Percentiles rank a stretch among this genome's conserved stretches.
phyloP scores from a whole-genome alignment of 441 rosid genomes.

The Sinapis alba region DNA sequence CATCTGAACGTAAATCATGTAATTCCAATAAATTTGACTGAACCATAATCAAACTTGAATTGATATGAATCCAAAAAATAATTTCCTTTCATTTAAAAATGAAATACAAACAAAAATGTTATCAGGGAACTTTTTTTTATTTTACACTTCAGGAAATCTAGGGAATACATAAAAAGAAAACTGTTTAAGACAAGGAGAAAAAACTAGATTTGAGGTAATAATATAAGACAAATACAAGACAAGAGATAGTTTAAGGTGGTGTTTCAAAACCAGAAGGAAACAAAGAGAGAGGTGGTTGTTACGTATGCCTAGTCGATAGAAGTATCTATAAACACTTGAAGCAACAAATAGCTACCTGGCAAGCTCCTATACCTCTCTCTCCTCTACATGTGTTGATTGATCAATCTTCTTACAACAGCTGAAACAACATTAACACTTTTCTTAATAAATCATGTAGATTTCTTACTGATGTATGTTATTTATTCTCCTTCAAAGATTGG shows the following conservation, averaged over 20 bases:
- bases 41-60: neutral
- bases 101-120: constrained; percentile 23
- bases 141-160: constrained; percentile 30
- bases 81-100: neutral
- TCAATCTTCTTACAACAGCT: constrained; percentile 36
- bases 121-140: constrained; percentile 20
- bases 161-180: constrained; percentile 1
- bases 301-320: constrained; percentile 34
- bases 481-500: neutral
- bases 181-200: neutral
- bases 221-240: constrained; percentile 34
- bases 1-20: neutral
- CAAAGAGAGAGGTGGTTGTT: constrained; percentile 19
- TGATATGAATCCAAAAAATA: neutral
- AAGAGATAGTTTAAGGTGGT: neutral
- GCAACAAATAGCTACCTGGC: constrained; percentile 31
- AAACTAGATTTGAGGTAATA: constrained; percentile 25
- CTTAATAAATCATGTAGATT: neutral
- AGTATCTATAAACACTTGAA: constrained; percentile 40
- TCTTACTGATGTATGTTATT: neutral
- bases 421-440: constrained; percentile 6
- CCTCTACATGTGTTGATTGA: constrained; percentile 27
- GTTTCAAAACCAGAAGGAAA: constrained; percentile 24
- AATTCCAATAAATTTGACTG: neutral
- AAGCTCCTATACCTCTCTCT: constrained; percentile 30